Evolutionary conservation across 345 rosid species (phyloP), one percentile per base, ranked within the genome.

Genomic region (Anacardium occidentale): DNA sequence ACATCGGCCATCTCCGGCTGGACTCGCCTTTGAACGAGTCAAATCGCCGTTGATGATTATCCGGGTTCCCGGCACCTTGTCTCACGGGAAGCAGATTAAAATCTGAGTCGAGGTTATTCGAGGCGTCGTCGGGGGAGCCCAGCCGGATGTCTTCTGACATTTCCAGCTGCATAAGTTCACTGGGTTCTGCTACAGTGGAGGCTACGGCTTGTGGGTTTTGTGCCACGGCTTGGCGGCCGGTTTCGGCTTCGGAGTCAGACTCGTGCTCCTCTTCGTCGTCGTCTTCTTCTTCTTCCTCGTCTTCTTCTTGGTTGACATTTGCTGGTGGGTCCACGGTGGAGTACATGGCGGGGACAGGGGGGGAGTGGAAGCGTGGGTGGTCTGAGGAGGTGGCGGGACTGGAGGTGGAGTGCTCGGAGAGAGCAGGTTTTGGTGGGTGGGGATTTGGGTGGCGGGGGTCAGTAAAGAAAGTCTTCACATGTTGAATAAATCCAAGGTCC

Each of bases 121-220:
- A 92, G 57, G 82, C 87, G 10, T 90, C 94, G 50, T 90, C 93
- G 0, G 94, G 98, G 10, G 98, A 92, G 12, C 96, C 94, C 45
- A 89, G 75, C 75, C 91, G 83, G 63, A 92, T 87, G 59, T 86
- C 96, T 73, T 89, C 96, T 3, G 98, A 90, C 94, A 90, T 89
- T 59, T 88, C 95, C 58, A 90, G 69, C 72, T 84, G 90, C 90
- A 87, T 85, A 10, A 87, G 82, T 79, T 90, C 90, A 72, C 83
- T 88, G 44, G 86, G 91, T 80, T 90, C 90, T 0, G 84, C 82
- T 4, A 71, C 70, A 0, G 79, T 70, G 7, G 56, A 26, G 24
- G 62, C 71, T 37, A 29, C 79, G 1, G 60, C 82, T 13, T 44
- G 70, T 10, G 72, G 68, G 72, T 54, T 69, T 52, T 71, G 84